Evolutionary conservation across 2,329 filamentous ascomycete species (phyloP).

Genomic region (Sporothrix brunneoviolacea): DNA sequence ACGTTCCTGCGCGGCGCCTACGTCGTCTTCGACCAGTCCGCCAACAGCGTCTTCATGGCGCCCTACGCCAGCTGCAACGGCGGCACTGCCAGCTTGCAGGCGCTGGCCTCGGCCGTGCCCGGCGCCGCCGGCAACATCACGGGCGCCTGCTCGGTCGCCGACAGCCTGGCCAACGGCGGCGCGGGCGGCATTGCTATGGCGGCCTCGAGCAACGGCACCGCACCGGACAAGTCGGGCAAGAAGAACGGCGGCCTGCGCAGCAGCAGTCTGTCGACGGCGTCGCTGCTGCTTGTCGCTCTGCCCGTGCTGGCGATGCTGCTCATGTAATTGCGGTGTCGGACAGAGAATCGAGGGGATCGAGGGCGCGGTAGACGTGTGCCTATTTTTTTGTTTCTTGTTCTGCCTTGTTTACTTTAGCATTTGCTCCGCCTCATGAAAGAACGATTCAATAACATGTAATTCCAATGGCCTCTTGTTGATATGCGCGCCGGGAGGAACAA

Average conservation of each 20-base stretch:
- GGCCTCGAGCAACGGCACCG: not conserved
- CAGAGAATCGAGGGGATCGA: too few species aligned
- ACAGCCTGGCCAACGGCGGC: constrained; percentile 4
- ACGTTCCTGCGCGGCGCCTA: constrained; percentile 28
- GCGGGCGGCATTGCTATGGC: not conserved
- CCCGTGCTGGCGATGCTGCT: not conserved
- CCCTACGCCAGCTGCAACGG: constrained; percentile 27
- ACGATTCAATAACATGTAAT: too few species aligned
- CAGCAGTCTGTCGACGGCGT: not conserved
- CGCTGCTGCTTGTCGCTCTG: not conserved
- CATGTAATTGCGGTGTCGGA: too few species aligned
- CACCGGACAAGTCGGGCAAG: not conserved
- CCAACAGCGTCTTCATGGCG: constrained; percentile 25
- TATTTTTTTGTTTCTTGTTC: not conserved
- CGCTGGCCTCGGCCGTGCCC: constrained; percentile 2
- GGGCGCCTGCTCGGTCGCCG: constrained; percentile 15
- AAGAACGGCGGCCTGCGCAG: not conserved
- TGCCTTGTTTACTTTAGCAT: too few species aligned
- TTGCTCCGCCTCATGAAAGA: too few species aligned
- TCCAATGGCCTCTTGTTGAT: too few species aligned
- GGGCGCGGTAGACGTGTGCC: too few species aligned
- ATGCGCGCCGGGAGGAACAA: too few species aligned
- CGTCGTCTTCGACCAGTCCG: constrained; percentile 29
- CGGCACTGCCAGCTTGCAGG: constrained; percentile 6
- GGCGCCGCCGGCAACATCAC: constrained; percentile 13